A percentile compares a stretch with the other conserved stretches of the same genome.
These are phyloP conservation scores for Aspergillus fijiensis DNA, from an alignment of 2,329 filamentous ascomycete species.

Conservation along the genomic window DNA sequence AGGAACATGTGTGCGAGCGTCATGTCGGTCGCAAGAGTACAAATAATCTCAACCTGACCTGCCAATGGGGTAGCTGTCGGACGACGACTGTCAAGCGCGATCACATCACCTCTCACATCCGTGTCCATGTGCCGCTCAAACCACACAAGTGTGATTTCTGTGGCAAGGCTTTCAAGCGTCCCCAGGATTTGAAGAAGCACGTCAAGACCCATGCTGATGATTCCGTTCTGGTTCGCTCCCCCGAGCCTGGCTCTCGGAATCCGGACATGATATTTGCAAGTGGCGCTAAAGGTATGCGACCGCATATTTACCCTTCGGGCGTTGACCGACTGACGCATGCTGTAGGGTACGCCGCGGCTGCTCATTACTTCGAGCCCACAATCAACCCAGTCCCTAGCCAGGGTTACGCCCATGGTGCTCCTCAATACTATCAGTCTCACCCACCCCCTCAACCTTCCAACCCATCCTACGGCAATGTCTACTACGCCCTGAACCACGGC, in stretches of 20 bases:
- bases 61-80: slow-evolving; percentile 93
- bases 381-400: slow-evolving; percentile 48
- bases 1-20: slow-evolving; percentile 98
- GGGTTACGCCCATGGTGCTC: slow-evolving; percentile 44
- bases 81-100: slow-evolving; percentile 98
- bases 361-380: slow-evolving; percentile 60
- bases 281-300: slow-evolving; percentile 36
- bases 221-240: slow-evolving; percentile 70
- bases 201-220: slow-evolving; percentile 99
- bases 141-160: slow-evolving; percentile 99
- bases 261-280: slow-evolving; percentile 43
- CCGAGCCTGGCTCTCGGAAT: slow-evolving; percentile 55
- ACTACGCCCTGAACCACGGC: slow-evolving; percentile 69
- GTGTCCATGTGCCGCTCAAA: slow-evolving; percentile 97
- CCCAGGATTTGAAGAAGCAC: slow-evolving; percentile 98
- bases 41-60: slow-evolving; percentile 96
- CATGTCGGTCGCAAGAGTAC: slow-evolving; percentile 99
- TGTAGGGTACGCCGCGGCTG: slow-evolving; percentile 34
- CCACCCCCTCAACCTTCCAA: slow-evolving; percentile 55
- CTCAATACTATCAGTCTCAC: slow-evolving; percentile 55
- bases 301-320: not conserved
- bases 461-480: slow-evolving; percentile 69
- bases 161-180: slow-evolving; percentile 97
- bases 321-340: not conserved
- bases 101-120: slow-evolving; percentile 98